A percentile compares a stretch with the other conserved stretches of the same genome.
Evolutionary conservation across 2,329 filamentous ascomycete species (phyloP).

Genomic region (Fusarium citri): DNA sequence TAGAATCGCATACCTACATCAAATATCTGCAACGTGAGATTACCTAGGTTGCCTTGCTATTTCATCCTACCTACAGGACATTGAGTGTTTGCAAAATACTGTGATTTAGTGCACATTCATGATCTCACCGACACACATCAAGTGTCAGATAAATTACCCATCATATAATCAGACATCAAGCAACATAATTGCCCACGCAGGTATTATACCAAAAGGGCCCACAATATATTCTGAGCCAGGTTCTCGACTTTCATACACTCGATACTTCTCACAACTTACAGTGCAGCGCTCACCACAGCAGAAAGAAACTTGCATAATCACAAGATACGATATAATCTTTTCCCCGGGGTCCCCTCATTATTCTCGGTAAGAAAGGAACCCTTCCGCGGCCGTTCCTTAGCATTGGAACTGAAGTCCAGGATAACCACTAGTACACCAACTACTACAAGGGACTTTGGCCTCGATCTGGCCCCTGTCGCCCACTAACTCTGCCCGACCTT

Average conservation of each 20-base stretch:
- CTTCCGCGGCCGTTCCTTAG: slow-evolving; percentile 24
- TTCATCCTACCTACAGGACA: background rate
- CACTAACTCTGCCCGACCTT: slow-evolving; percentile 24
- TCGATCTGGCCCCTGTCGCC: slow-evolving; percentile 26
- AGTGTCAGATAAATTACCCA: background rate
- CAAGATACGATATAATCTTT: background rate
- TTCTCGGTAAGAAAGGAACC: slow-evolving; percentile 6
- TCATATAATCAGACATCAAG: background rate
- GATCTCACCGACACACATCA: background rate
- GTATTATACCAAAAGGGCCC: slow-evolving; percentile 2
- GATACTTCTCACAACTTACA: background rate
- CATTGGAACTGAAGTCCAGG: background rate
- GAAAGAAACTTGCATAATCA: background rate
- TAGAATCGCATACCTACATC: background rate
- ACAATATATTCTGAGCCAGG: background rate
- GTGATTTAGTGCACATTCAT: background rate
- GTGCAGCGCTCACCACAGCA: background rate
- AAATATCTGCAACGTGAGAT: background rate
- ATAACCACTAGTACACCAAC: background rate
- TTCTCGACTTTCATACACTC: background rate
- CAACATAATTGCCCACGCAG: background rate
- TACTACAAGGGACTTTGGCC: slow-evolving; percentile 49
- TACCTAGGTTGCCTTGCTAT: background rate
- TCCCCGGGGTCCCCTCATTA: slow-evolving; percentile 1
- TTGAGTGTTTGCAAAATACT: background rate